A percentile compares a stretch with the other conserved stretches of the same genome.
Evolutionary conservation across 306 rosid species (phyloP).

Genomic region (Gleditsia sinensis): DNA sequence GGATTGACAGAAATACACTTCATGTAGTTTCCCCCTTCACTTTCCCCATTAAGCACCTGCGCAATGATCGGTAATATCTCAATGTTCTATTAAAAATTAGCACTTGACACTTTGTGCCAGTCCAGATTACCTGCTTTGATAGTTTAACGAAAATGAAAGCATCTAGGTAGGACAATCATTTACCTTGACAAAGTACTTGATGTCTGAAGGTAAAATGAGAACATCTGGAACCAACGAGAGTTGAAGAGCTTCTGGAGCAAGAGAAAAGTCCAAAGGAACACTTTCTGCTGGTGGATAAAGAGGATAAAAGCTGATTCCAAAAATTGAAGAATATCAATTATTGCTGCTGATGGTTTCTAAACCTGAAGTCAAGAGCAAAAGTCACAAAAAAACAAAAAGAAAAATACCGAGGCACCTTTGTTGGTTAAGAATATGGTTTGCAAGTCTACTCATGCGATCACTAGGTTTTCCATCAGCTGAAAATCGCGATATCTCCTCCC

Average conservation of each 20-base stretch:
- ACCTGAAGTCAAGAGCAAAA: conserved; percentile 3
- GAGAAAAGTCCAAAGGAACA: conserved; percentile 86
- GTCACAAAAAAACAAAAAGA: background rate
- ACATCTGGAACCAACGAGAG: conserved; percentile 72
- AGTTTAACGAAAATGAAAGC: background rate
- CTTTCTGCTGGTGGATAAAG: conserved; percentile 86
- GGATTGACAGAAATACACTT: conserved; percentile 86
- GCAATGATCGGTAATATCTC: background rate
- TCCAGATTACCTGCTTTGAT: background rate
- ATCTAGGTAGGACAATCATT: background rate
- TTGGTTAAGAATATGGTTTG: conserved; percentile 77
- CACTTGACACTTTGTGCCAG: background rate
- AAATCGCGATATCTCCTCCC: conserved; percentile 86
- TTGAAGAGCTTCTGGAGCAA: conserved; percentile 81
- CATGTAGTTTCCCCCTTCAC: conserved; percentile 42
- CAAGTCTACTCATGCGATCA: conserved; percentile 89
- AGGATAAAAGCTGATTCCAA: conserved; percentile 85
- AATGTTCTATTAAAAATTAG: background rate
- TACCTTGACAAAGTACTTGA: conserved; percentile 88
- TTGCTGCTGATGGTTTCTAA: conserved; percentile 22
- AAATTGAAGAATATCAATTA: conserved; percentile 13
- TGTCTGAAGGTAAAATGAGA: conserved; percentile 89
- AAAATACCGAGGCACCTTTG: conserved; percentile 51
- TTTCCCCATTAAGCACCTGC: conserved; percentile 67
- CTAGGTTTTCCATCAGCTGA: conserved; percentile 58